These are phyloP conservation scores for Hymenoscyphus repandus DNA, from an alignment of 2,329 filamentous ascomycete genomes.

Conservation along the genomic window DNA sequence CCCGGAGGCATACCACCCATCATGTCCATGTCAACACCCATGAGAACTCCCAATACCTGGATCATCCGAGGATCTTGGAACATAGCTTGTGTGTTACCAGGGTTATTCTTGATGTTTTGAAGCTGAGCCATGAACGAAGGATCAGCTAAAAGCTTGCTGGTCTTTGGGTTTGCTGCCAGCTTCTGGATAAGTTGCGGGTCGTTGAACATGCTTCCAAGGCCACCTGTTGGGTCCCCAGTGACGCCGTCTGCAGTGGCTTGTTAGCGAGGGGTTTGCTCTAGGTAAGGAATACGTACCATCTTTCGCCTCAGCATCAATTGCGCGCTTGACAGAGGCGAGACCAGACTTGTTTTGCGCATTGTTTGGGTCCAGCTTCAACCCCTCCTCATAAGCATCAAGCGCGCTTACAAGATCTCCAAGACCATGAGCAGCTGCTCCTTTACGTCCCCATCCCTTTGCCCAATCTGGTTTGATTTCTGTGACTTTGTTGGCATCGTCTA, in stretches of 20 bases:
- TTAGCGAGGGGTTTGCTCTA: slow-evolving; percentile 8
- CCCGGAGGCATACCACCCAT: slow-evolving; percentile 32
- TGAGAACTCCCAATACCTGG: slow-evolving; percentile 85
- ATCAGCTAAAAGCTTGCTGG: slow-evolving; percentile 72
- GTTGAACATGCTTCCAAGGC: slow-evolving; percentile 88
- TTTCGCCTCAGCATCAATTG: slow-evolving; percentile 72
- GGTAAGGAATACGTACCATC: slow-evolving; percentile 30
- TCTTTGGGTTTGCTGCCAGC: slow-evolving; percentile 92
- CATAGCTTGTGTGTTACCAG: slow-evolving; percentile 69
- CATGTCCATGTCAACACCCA: slow-evolving; percentile 90
- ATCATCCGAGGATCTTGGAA: slow-evolving; percentile 90
- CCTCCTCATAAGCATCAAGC: slow-evolving; percentile 86
- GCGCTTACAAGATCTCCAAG: slow-evolving; percentile 79
- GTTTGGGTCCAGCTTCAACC: slow-evolving; percentile 84
- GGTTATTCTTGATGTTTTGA: slow-evolving; percentile 74
- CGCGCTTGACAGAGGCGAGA: slow-evolving; percentile 76
- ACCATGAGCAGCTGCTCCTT: slow-evolving; percentile 86
- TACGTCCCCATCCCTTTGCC: slow-evolving; percentile 93
- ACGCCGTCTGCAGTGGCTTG: slow-evolving; percentile 30
- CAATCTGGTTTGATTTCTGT: slow-evolving; percentile 95
- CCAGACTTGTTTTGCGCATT: slow-evolving; percentile 93
- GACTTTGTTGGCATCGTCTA: slow-evolving; percentile 88
- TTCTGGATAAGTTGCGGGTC: slow-evolving; percentile 88
- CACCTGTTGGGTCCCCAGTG: slow-evolving; percentile 62
- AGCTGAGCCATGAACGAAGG: slow-evolving; percentile 86